Conservation (phyloP, 2,329 filamentous ascomycete genomes). For the Waltergamsia citrina region DNA sequence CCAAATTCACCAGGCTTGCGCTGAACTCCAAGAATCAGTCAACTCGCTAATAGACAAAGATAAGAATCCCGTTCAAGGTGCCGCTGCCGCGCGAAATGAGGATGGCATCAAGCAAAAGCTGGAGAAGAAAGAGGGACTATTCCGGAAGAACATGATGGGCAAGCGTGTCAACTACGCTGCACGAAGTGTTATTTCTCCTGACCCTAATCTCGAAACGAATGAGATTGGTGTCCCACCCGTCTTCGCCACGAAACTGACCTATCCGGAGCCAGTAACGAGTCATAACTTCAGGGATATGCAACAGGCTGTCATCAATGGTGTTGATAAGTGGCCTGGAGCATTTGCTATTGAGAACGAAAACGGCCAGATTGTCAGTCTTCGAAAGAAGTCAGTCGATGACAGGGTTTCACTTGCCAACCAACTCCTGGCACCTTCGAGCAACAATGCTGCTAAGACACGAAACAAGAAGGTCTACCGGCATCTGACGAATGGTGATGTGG, state of each 20-base stretch:
- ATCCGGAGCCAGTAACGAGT: constrained; percentile 93
- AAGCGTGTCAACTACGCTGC: constrained; percentile 99
- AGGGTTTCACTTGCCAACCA: constrained; percentile 86
- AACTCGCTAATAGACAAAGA: constrained; percentile 90
- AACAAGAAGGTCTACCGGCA: constrained; percentile 97
- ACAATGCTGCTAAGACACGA: constrained; percentile 61
- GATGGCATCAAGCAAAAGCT: constrained; percentile 96
- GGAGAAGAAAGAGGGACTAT: constrained; percentile 97
- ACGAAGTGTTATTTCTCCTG: constrained; percentile 98
- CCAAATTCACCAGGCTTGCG: constrained; percentile 73
- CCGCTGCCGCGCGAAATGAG: constrained; percentile 68
- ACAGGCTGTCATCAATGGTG: constrained; percentile 90
- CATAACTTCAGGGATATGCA: constrained; percentile 96
- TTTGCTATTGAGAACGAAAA: constrained; percentile 93
- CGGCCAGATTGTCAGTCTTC: constrained; percentile 80
- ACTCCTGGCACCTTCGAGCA: constrained; percentile 74
- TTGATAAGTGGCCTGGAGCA: constrained; percentile 89
- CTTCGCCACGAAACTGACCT: constrained; percentile 88
- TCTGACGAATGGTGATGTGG: constrained; percentile 91
- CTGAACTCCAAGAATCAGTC: constrained; percentile 77
- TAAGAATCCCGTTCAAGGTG: constrained; percentile 72
- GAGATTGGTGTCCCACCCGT: constrained; percentile 94
- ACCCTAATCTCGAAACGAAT: constrained; percentile 91
- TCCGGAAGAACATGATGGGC: constrained; percentile 99
- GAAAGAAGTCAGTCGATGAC: constrained; percentile 81